phyloP scores from a whole-genome alignment of 768 basidiomycete genomes.

The Calocybe gangraenosa region DNA sequence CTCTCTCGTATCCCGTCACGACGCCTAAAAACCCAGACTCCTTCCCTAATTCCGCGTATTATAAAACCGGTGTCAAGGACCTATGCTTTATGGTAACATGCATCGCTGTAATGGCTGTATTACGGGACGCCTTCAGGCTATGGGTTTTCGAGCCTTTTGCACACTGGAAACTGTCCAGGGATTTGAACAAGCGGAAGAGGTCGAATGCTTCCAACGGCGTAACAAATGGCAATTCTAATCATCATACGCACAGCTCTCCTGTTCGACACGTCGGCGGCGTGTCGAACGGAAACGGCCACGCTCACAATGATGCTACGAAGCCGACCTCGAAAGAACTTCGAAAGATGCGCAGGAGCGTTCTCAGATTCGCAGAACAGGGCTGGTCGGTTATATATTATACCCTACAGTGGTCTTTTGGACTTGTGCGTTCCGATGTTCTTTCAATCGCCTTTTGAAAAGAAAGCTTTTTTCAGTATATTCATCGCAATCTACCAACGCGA shows the following conservation, averaged over 20 bases:
- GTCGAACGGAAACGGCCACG: slow-evolving; percentile 30
- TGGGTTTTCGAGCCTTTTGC: slow-evolving; percentile 79
- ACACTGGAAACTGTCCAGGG: slow-evolving; percentile 62
- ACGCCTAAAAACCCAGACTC: slow-evolving; percentile 62
- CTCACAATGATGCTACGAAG: slow-evolving; percentile 15
- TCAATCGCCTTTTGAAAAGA: slow-evolving; percentile 9
- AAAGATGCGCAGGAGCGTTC: slow-evolving; percentile 63
- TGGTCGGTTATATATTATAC: slow-evolving; percentile 85
- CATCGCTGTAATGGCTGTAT: slow-evolving; percentile 81
- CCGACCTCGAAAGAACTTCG: slow-evolving; percentile 44
- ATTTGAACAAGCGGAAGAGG: slow-evolving; percentile 33
- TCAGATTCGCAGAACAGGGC: slow-evolving; percentile 94
- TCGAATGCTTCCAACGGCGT: slow-evolving; percentile 13
- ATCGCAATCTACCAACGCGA: slow-evolving; percentile 63
- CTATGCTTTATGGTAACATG: slow-evolving; percentile 75
- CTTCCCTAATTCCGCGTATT: slow-evolving; percentile 67
- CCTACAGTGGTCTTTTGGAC: slow-evolving; percentile 69
- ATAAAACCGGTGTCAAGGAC: slow-evolving; percentile 71
- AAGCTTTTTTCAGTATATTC: slow-evolving; percentile 61
- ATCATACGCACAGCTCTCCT: slow-evolving; percentile 21
- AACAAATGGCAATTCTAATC: slow-evolving; percentile 24
- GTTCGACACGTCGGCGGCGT: slow-evolving; percentile 24
- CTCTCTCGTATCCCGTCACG: slow-evolving; percentile 64
- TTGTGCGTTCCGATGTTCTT: slow-evolving; percentile 80
- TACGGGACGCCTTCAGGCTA: slow-evolving; percentile 76